A percentile compares a stretch with the other conserved stretches of the same genome.
Evolutionary conservation across 768 basidiomycete species (phyloP).

Genomic region (Dioszegia hungarica): DNA sequence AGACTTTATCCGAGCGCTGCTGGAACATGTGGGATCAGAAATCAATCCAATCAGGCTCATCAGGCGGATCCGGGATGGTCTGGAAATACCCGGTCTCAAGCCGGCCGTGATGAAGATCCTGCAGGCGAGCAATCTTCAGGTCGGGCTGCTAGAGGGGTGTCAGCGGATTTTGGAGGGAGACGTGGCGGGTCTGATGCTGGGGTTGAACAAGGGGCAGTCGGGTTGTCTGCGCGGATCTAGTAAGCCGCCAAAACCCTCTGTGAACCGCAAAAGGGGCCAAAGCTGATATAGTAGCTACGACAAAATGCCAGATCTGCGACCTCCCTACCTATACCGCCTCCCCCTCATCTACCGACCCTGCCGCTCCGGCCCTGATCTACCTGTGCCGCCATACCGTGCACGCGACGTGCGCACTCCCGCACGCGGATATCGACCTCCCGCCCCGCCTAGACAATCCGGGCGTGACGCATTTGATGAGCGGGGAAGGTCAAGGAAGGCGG

Average conservation of each 20-base stretch:
- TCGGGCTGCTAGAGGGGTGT: slow-evolving; percentile 87
- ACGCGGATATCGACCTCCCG: slow-evolving; percentile 60
- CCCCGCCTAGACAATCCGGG: slow-evolving; percentile 58
- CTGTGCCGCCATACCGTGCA: slow-evolving; percentile 86
- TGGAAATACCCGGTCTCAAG: slow-evolving; percentile 93
- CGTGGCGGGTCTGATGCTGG: slow-evolving; percentile 64
- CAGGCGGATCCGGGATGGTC: slow-evolving; percentile 86
- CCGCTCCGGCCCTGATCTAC: slow-evolving; percentile 65
- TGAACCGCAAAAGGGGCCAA: background rate
- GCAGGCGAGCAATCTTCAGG: slow-evolving; percentile 85
- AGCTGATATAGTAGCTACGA: slow-evolving; percentile 55
- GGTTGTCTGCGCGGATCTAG: slow-evolving; percentile 72
- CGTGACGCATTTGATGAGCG: slow-evolving; percentile 52
- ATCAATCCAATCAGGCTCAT: slow-evolving; percentile 93
- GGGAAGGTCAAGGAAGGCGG: slow-evolving; percentile 42
- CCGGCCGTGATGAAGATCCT: slow-evolving; percentile 93
- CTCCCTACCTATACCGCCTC: slow-evolving; percentile 56
- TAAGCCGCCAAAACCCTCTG: slow-evolving; percentile 48
- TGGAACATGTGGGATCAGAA: slow-evolving; percentile 94
- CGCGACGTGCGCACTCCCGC: slow-evolving; percentile 64
- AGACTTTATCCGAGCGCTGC: slow-evolving; percentile 90
- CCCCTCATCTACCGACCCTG: slow-evolving; percentile 49
- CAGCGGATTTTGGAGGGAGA: slow-evolving; percentile 81
- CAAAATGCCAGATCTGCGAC: slow-evolving; percentile 64
- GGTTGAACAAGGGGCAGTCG: slow-evolving; percentile 69